Percentiles rank a stretch among this genome's conserved stretches.
These are phyloP conservation scores for Nigrospora oryzae DNA, from an alignment of 2,329 filamentous ascomycete genomes.

Conservation along the genomic window DNA sequence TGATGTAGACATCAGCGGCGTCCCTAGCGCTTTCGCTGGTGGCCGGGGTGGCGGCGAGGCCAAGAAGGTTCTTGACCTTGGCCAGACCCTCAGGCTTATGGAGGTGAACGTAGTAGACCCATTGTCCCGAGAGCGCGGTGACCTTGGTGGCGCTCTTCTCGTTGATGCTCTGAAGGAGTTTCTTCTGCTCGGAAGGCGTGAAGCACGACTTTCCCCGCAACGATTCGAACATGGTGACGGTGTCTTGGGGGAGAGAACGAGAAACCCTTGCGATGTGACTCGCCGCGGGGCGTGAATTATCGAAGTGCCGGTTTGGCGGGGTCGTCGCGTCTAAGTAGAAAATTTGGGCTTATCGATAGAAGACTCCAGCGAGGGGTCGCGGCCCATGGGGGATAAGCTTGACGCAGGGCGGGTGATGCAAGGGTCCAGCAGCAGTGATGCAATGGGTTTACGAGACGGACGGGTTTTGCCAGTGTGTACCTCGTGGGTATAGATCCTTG, in stretches of 20 bases:
- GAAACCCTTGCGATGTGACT: conserved; percentile 1
- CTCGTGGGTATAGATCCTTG: too few species aligned
- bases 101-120: conserved; percentile 61
- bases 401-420: too few species aligned
- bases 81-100: conserved; percentile 32
- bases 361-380: too few species aligned
- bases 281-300: background rate
- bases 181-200: conserved; percentile 21
- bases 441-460: too few species aligned
- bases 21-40: conserved; percentile 16
- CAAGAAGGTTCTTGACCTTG: conserved; percentile 36
- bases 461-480: too few species aligned
- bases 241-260: background rate
- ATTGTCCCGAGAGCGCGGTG: conserved; percentile 40
- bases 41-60: conserved; percentile 18
- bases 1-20: conserved; percentile 59
- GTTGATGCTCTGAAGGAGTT: conserved; percentile 34
- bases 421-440: too few species aligned
- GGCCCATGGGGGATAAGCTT: too few species aligned
- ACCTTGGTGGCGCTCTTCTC: conserved; percentile 29
- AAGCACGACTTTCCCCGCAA: conserved; percentile 7
- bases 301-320: too few species aligned
- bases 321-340: too few species aligned
- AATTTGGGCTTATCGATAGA: too few species aligned
- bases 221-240: conserved; percentile 6